phyloP scores from a whole-genome alignment of 2,329 filamentous ascomycete genomes.

The Neonectria coccinea region DNA sequence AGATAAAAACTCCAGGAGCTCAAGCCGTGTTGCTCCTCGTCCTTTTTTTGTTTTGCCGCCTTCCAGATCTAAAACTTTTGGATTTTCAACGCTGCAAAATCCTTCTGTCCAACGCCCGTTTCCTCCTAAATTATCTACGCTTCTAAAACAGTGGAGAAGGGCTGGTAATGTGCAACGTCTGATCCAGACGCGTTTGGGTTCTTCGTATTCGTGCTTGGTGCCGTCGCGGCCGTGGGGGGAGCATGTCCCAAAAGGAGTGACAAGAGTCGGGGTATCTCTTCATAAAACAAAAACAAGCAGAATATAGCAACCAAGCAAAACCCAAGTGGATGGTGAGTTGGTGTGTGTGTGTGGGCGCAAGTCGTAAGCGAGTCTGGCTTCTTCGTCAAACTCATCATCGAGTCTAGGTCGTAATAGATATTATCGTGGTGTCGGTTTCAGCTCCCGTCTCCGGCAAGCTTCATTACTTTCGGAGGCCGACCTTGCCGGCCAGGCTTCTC shows the following conservation, averaged over 20 bases:
- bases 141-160: conserved; percentile 36
- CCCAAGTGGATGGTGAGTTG: conserved; percentile 29
- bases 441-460: conserved; percentile 9
- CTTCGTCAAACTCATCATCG: conserved; percentile 39
- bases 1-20: conserved; percentile 37
- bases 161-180: conserved; percentile 30
- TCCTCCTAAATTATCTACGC: conserved; percentile 39
- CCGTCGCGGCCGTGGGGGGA: conserved; percentile 41
- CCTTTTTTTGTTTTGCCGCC: conserved; percentile 33
- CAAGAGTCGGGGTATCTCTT: conserved; percentile 47
- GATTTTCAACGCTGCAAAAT: conserved; percentile 37
- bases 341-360: conserved; percentile 26
- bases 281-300: conserved; percentile 28
- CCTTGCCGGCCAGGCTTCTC: conserved; percentile 61
- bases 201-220: conserved; percentile 31
- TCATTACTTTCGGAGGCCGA: conserved; percentile 50
- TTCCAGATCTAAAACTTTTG: conserved; percentile 44
- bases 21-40: conserved; percentile 30
- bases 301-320: conserved; percentile 36
- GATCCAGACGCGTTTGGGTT: conserved; percentile 17
- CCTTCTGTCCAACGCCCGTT: conserved; percentile 39
- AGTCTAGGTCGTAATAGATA: conserved; percentile 41
- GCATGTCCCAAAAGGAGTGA: conserved; percentile 41
- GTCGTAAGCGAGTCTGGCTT: conserved; percentile 34
- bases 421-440: conserved; percentile 31